Evolutionary conservation across 2,329 filamentous ascomycete genomes (phyloP), one percentile per base, ranked within the genome.

Genomic region (Cordyceps fumosorosea): DNA sequence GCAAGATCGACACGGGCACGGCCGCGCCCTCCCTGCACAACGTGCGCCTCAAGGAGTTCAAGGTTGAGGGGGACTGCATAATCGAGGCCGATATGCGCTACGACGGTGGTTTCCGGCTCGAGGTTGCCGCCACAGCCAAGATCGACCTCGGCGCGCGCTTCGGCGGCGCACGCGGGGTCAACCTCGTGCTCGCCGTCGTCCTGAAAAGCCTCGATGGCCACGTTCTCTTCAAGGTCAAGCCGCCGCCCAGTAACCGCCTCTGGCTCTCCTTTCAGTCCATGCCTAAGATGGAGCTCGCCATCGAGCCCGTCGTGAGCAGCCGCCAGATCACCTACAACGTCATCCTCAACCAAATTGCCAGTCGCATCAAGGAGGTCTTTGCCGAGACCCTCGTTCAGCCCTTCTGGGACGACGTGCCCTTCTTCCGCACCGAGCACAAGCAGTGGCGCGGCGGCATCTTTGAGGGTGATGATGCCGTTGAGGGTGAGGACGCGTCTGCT

Each of bases 261-360:
- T 99, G 95, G 95, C 85, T 98, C 67, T 89, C 92, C 0, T 99
- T 99, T 71, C 90, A 96, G 72, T 86, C 86, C n/a, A 90, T 92
- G 81, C 95, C 95, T 20, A 93, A 93, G 71, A 89, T 99, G 78
- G 92, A 96, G 65, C 87, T 97, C 81, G 86, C 86, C n/a, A 91
- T 98, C 50, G 92, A 98, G 72, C 95, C 95, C 3, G 93, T 99
- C 67, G 92, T 99, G 56, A 96, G 93, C 76, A 89, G 92, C 16
- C 86, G 93, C 63, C 93, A 98, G 72, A 96, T 99, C 66, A 98
- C 95, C 0, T 98, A 96, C 74, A 90, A 89, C 1, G 84, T 96
- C 63, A 95, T 99, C 61, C 81, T 98, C 14, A 86, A 92, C 56
- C 91, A 96, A 64, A 98, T 99, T 63, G 95, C 99, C 75, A 96